Evolutionary conservation across 2,329 filamentous ascomycete species (phyloP), one percentile per base, ranked within the genome.

Genomic region (Exophiala alcalophila): DNA sequence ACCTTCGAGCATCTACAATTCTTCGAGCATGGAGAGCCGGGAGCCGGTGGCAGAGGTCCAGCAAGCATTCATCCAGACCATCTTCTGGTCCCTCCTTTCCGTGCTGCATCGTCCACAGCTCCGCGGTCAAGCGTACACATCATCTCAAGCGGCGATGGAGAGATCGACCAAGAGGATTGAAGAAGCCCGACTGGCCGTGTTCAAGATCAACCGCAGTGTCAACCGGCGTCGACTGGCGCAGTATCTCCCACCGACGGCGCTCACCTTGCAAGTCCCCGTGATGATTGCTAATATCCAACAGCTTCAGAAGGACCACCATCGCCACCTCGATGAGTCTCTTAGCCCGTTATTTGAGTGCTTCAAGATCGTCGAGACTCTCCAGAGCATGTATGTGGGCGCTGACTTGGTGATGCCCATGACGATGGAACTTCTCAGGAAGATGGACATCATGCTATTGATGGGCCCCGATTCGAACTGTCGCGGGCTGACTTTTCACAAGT

Each of bases 61-160:
- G 14, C 34, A 37, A 18, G 38, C 27, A 5, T 40, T 26, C 19
- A 15, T 40, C 2, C 28, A 40, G 4, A 23, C 33, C 20, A 11
- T 5, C 38, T 32, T 40, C 18, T 32, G 19, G 4, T 20, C 19
- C 4, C 11, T 21, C 4, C 19, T 40, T 7, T 33, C 38, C 11
- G 38, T 29, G 3, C 27, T 40, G 10, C 28, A 40, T 25, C 26
- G 38, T 5, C 38, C 33, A 24, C 33, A 36, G 15, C 11, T 36
- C 12, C 9, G 8, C 16, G 18, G 10, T 24, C 20, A 15, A 31
- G 5, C 28, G 28, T 10, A n/a, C 28, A 16, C 28, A 31, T 12
- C 19, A 31, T 4, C 4, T 31, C n/a, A 14, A 10, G 12, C 11
- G 14, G 21, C 12, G 20, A 36, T 6, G 14, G 15, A 32, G 7